Base-by-base conservation (phyloP, 2,329 filamentous ascomycete genomes). In the Penicillium fuscoglaucum region DNA sequence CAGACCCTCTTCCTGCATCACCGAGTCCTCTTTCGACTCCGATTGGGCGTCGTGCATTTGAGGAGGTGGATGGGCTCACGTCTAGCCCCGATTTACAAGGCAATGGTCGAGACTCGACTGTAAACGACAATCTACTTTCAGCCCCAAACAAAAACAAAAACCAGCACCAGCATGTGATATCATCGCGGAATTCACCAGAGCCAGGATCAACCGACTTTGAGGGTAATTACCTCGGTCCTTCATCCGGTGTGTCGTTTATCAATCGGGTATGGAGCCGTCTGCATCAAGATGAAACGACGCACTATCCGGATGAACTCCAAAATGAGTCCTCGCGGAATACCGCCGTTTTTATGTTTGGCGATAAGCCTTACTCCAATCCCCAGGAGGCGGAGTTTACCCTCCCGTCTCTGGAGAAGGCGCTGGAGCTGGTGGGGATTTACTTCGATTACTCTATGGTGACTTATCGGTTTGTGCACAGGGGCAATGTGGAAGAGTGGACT, bases 181-280 rank as follows among this genome's bases (percentile, higher is more conserved):
- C 69, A 2, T 56, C 64, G 28, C 70, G 70, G 15, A 70, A 69
- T 44, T 84, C 80, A 1, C 81, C 78, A 1, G 81, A 78, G 49
- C 75, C 76, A 4, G 76, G 74, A 6, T 75, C 77, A 21, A 78
- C 81, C 1, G 81, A 83, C 59, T 78, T 83, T 12, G 79, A 82
- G 61, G 82, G 81, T 1, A 82, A 85, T 52, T 82, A 83, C 60
- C 75, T 83, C n/a, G 83, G 83, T 10, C 79, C 80, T 15, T 80
- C 83, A 4, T 78, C 83, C 68, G 68, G 79, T 44, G 69, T 82
- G 66, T 76, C 83, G 64, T 79, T 88, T 75, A 73, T 90, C 78
- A 63, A 89, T 72, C 86, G 88, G 79, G 78, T 88, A 81, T 79
- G 89, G 87, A 71, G 88, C 80, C 75, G 88, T 80, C 55, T 90